Evolutionary conservation across 2,329 filamentous ascomycete species (phyloP).

Genomic region (Penicillium paneum): DNA sequence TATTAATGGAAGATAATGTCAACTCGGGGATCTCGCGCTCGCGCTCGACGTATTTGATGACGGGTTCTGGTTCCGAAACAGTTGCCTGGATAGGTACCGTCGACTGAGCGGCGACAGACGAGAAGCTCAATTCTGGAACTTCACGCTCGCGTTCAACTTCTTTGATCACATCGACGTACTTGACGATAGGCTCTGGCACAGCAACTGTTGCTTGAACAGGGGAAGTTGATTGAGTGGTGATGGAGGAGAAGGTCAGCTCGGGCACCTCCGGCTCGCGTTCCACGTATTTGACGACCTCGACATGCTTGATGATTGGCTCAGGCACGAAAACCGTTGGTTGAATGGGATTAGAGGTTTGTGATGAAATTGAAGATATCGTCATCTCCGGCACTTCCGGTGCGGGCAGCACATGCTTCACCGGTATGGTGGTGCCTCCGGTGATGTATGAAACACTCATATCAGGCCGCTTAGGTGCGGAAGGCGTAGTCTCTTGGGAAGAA

Average conservation of each 20-base stretch:
- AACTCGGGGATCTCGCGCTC: slow-evolving; percentile 17
- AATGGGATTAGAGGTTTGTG: slow-evolving; percentile 28
- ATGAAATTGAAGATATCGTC: slow-evolving; percentile 35
- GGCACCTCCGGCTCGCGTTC: slow-evolving; percentile 17
- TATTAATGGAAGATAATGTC: slow-evolving; percentile 30
- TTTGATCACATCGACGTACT: slow-evolving; percentile 13
- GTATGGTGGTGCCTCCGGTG: slow-evolving; percentile 29
- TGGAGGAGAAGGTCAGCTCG: slow-evolving; percentile 27
- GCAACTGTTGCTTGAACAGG: slow-evolving; percentile 22
- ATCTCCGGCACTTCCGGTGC: slow-evolving; percentile 21
- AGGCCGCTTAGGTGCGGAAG: slow-evolving; percentile 43
- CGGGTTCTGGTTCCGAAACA: slow-evolving; percentile 16
- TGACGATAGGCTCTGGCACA: slow-evolving; percentile 20
- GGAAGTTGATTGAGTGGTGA: slow-evolving; percentile 25
- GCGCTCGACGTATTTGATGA: slow-evolving; percentile 11
- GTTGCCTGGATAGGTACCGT: slow-evolving; percentile 21
- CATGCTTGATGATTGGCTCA: slow-evolving; percentile 12
- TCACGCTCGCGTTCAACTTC: slow-evolving; percentile 7
- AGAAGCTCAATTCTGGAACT: slow-evolving; percentile 28
- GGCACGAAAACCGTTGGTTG: slow-evolving; percentile 9
- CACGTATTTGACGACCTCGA: slow-evolving; percentile 10
- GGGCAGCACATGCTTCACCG: slow-evolving; percentile 22
- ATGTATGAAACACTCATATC: slow-evolving; percentile 35
- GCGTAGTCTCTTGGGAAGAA: slow-evolving; percentile 34
- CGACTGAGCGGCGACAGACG: slow-evolving; percentile 32